These are phyloP conservation scores for Hyaloraphidium curvatum DNA, from an alignment of 192 early-diverging fungal species.

Conservation along the genomic window DNA sequence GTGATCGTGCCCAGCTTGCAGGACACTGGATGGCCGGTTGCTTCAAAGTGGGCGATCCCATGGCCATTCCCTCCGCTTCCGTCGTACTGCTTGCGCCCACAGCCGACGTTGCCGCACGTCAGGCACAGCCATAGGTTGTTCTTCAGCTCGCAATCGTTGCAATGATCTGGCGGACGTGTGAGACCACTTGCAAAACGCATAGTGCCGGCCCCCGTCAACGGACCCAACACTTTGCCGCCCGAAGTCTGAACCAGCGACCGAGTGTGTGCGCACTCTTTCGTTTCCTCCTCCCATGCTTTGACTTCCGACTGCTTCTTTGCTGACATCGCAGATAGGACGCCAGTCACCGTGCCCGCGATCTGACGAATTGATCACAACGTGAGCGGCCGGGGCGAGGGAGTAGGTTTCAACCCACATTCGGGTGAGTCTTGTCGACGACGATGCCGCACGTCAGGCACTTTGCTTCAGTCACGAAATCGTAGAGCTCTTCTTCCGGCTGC, in stretches of 20 bases:
- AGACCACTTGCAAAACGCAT: too few species aligned
- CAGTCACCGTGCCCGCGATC: too few species aligned
- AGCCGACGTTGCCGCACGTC: constrained; percentile 79
- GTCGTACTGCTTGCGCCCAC: constrained; percentile 83
- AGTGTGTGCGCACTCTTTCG: constrained; percentile 55
- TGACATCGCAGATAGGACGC: constrained; percentile 56
- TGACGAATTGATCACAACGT: too few species aligned
- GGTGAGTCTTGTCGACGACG: constrained; percentile 29
- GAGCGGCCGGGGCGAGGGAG: too few species aligned
- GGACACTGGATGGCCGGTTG: constrained; percentile 59
- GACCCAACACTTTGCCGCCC: neutral
- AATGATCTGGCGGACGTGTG: constrained; percentile 44
- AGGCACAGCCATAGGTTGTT: constrained; percentile 95
- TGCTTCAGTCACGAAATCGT: constrained; percentile 51
- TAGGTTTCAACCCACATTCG: constrained; percentile 30
- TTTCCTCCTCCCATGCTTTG: constrained; percentile 83
- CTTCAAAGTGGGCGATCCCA: constrained; percentile 63
- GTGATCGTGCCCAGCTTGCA: constrained; percentile 94
- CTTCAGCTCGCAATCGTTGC: constrained; percentile 60
- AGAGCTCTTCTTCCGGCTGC: constrained; percentile 48
- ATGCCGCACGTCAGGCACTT: constrained; percentile 64
- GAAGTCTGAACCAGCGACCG: constrained; percentile 41
- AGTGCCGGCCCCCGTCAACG: neutral
- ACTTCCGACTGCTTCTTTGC: constrained; percentile 71
- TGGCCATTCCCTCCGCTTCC: constrained; percentile 88